Evolutionary conservation across 352 stramenopile species (phyloP), one percentile per base, ranked within the genome.

Genomic region (Phytophthora fragariae): DNA sequence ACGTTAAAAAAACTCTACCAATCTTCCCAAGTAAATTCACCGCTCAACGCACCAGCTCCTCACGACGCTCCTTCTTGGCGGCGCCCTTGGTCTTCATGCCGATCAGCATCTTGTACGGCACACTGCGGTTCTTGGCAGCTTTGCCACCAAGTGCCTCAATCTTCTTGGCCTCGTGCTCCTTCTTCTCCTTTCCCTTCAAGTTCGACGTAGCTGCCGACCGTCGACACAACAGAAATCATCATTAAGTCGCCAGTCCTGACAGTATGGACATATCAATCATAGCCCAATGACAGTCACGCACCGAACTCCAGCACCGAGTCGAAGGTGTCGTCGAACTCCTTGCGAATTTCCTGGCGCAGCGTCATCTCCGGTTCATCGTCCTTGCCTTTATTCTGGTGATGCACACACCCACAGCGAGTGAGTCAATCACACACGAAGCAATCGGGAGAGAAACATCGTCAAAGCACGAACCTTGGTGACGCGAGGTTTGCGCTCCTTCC

Each of bases 181-280:
- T 93, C 78, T 93, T 94, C 61, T 95, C 89, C 56, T 93, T 95
- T 11, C 87, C 87, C 71, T 89, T 92, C 11, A 93, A 57, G 33
- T 79, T 91, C 7, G 80, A 72, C 14, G 62, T 76, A 15, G 82
- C 87, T 91, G 59, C 56, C 55, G n/a, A 8, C 24, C 31, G 55
- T 21, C 54, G 70, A 19, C 39, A 52, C 55, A 53, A 33, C 19
- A 56, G 24, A 10, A 47, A 3, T n/a, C 56, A 66, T 46, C 6
- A 17, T 15, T 52, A 27, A 52, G 46, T 27, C 17, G 6, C 4
- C 17, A 52, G 46, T 14, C 9, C 46, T 7, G 10, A 15, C 35
- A 14, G 11, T 17, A 44, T 11, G 11, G 5, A 44, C 14, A 44
- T 17, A 2, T 44, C 37, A 14, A 14, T 12, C 37, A 44, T 17